Evolutionary conservation across 768 basidiomycete species (phyloP).

Genomic region (Crassisporium funariophilum): DNA sequence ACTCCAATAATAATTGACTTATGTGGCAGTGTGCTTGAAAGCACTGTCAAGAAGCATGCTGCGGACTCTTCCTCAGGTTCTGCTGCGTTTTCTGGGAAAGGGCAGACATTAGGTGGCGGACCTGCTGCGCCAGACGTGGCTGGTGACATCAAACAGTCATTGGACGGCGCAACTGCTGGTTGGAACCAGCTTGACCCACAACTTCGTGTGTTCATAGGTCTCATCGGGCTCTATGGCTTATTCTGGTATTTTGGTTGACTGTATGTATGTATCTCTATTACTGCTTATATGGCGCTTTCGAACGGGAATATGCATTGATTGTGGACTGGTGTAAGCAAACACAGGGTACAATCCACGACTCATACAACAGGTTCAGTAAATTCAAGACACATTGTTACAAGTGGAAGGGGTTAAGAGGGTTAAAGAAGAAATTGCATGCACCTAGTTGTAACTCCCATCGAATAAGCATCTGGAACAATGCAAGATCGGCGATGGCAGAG

Average conservation of each 20-base stretch:
- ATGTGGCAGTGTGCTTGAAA: slow-evolving; percentile 60
- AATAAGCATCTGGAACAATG: slow-evolving; percentile 8
- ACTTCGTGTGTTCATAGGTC: slow-evolving; percentile 60
- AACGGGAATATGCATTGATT: no score
- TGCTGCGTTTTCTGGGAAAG: slow-evolving; percentile 67
- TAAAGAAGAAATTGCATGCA: slow-evolving; percentile 16
- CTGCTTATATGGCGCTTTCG: no score
- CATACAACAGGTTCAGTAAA: no score
- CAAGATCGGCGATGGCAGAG: slow-evolving; percentile 26
- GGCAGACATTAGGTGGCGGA: slow-evolving; percentile 68
- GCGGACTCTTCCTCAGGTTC: slow-evolving; percentile 35
- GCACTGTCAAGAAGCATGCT: slow-evolving; percentile 56
- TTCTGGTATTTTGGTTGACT: slow-evolving; percentile 51
- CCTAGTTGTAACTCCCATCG: slow-evolving; percentile 13
- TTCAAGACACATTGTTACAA: background rate
- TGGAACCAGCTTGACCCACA: slow-evolving; percentile 65
- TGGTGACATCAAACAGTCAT: slow-evolving; percentile 33
- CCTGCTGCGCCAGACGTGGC: slow-evolving; percentile 37
- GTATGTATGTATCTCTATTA: slow-evolving; percentile 1
- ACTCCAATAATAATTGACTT: slow-evolving; percentile 3
- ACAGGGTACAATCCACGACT: no score
- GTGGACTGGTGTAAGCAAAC: no score
- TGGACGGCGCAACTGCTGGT: slow-evolving; percentile 34
- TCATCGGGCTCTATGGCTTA: slow-evolving; percentile 65
- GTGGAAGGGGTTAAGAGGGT: background rate